Evolutionary conservation across 1,139 yeast species (phyloP).

Genomic region (Pichia sp.): DNA sequence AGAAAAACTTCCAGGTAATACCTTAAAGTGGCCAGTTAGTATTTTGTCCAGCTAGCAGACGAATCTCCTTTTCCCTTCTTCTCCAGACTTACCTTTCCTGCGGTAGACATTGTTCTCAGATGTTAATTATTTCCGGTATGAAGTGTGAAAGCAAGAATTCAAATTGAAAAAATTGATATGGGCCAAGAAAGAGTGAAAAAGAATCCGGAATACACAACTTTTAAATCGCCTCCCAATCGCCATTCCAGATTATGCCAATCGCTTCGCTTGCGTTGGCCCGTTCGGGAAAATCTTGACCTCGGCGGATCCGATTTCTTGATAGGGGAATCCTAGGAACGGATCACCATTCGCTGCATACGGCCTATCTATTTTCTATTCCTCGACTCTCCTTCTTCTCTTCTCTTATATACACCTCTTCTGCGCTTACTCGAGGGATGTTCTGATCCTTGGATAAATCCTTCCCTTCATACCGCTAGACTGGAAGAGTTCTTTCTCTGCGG

Average conservation of each 20-base stretch:
- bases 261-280: background rate
- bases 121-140: no score
- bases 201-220: background rate
- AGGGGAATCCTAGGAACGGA: background rate
- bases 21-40: background rate
- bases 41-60: background rate
- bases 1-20: background rate
- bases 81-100: constrained; percentile 25
- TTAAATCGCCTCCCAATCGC: background rate
- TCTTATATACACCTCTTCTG: no score
- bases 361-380: background rate
- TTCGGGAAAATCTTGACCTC: background rate
- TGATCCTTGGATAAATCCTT: no score
- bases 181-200: background rate
- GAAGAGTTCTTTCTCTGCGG: no score
- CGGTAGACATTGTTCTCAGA: constrained; percentile 26
- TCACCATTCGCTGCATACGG: background rate
- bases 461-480: no score
- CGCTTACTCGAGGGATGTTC: no score
- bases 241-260: background rate
- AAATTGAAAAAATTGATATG: no score
- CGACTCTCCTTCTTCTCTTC: no score
- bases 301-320: background rate
- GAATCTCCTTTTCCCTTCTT: background rate
- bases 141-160: no score